These are phyloP conservation scores for Saccharomycopsis hybrid DNA, from an alignment of 1,139 yeast species.

Conservation along the genomic window DNA sequence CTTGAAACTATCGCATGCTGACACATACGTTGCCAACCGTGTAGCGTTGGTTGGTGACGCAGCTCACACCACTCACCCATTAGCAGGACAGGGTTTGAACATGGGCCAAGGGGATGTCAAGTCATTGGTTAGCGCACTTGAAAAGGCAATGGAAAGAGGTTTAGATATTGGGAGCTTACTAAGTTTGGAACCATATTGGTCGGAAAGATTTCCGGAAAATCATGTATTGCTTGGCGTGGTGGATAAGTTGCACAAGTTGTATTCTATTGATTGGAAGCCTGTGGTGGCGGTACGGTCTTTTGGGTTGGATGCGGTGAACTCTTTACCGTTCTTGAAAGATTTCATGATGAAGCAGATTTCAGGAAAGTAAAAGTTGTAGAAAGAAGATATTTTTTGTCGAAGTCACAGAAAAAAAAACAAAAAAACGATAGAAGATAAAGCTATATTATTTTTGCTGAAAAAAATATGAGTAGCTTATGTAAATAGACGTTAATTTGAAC, in stretches of 20 bases:
- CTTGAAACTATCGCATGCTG: conserved; percentile 82
- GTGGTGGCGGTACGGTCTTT: conserved; percentile 66
- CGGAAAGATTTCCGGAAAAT: conserved; percentile 72
- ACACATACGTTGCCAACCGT: conserved; percentile 74
- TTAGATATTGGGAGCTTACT: conserved; percentile 75
- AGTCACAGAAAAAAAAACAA: no score
- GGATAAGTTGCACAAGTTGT: conserved; percentile 86
- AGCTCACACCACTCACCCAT: conserved; percentile 95
- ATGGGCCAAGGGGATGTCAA: conserved; percentile 97
- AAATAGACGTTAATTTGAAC: no score
- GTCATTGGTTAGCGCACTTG: conserved; percentile 61
- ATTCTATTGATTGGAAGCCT: conserved; percentile 68
- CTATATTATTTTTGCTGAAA: no score
- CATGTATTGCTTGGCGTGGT: conserved; percentile 80
- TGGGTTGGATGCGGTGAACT: conserved; percentile 68
- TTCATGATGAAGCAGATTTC: conserved; percentile 44
- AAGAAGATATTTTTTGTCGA: no score
- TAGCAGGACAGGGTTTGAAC: conserved; percentile 96
- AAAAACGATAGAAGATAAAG: no score
- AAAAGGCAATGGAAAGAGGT: conserved; percentile 67
- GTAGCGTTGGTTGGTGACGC: conserved; percentile 96
- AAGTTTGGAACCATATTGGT: conserved; percentile 80
- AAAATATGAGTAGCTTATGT: no score
- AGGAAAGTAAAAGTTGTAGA: conserved; percentile 25
- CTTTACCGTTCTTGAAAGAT: conserved; percentile 55